These are phyloP conservation scores for Pichia phayaonensis DNA, from an alignment of 805 yeast species.

Conservation along the genomic window DNA sequence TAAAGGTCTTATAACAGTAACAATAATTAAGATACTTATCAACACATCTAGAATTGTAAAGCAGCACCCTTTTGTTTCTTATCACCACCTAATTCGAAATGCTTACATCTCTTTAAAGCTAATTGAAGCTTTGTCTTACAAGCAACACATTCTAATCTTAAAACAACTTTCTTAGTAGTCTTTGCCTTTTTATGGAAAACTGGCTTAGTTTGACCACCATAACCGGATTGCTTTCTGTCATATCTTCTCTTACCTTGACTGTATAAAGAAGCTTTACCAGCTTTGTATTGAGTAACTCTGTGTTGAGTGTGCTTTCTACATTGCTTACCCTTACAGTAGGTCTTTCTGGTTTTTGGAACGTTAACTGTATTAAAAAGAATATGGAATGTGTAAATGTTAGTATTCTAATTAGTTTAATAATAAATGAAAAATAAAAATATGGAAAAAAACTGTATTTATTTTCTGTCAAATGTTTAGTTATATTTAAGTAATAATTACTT, in stretches of 20 bases:
- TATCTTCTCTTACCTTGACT: conserved; percentile 99
- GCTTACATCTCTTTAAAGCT: conserved; percentile 99
- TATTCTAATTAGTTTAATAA: background rate
- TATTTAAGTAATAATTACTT: too few relatives aligned
- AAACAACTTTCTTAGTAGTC: conserved; percentile 99
- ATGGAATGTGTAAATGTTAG: conserved; percentile 6
- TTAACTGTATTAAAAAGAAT: conserved; percentile 53
- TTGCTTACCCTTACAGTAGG: conserved; percentile 99
- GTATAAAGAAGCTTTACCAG: conserved; percentile 98
- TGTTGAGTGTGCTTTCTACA: conserved; percentile 99
- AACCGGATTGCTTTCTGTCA: conserved; percentile 99
- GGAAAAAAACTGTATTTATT: too few relatives aligned
- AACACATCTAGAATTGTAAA: conserved; percentile 79
- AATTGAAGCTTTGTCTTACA: conserved; percentile 99
- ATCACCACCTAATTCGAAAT: conserved; percentile 99
- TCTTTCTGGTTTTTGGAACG: conserved; percentile 99
- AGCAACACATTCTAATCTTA: conserved; percentile 96
- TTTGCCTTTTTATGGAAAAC: conserved; percentile 99
- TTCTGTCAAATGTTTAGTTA: background rate
- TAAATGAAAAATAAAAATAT: background rate
- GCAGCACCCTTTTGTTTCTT: conserved; percentile 99
- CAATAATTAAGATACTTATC: background rate
- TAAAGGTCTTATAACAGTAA: conserved; percentile 1
- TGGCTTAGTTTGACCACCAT: conserved; percentile 99
- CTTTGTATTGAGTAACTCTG: conserved; percentile 99